Percentiles rank a stretch among this genome's conserved stretches.
Evolutionary conservation across 2,329 filamentous ascomycete genomes (phyloP).

Genomic region (Exophiala sp.): DNA sequence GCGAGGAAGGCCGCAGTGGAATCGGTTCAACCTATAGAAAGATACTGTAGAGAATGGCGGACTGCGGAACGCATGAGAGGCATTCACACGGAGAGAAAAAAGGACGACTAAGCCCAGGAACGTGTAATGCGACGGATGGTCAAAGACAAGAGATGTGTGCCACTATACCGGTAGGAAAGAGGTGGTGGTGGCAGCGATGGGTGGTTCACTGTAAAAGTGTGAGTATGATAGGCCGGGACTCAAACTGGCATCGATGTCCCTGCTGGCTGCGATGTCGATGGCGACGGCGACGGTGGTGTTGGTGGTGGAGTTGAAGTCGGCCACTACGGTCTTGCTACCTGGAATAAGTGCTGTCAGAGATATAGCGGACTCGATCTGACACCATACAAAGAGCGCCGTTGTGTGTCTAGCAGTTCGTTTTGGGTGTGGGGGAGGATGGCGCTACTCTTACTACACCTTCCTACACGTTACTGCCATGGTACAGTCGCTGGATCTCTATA

Average conservation of each 20-base stretch:
- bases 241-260: neutral
- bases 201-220: neutral
- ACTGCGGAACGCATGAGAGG: slow-evolving; percentile 3
- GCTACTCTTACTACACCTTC: no score
- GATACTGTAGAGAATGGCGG: slow-evolving; percentile 2
- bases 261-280: neutral
- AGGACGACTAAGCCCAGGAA: slow-evolving; percentile 15
- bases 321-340: no score
- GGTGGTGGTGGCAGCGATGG: neutral
- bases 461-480: no score
- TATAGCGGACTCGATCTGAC: no score
- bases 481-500: no score
- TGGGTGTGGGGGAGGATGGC: no score
- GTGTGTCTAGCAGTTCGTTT: no score
- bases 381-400: neutral
- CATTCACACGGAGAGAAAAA: neutral
- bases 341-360: no score
- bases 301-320: neutral
- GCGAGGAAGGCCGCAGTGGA: neutral
- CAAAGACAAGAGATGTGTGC: neutral
- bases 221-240: neutral
- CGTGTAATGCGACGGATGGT: slow-evolving; percentile 10
- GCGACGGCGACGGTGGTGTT: neutral
- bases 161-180: neutral
- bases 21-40: slow-evolving; percentile 10